phyloP scores from a whole-genome alignment of 495 filamentous ascomycete genomes.

The Hyaloscypha finlandica region DNA sequence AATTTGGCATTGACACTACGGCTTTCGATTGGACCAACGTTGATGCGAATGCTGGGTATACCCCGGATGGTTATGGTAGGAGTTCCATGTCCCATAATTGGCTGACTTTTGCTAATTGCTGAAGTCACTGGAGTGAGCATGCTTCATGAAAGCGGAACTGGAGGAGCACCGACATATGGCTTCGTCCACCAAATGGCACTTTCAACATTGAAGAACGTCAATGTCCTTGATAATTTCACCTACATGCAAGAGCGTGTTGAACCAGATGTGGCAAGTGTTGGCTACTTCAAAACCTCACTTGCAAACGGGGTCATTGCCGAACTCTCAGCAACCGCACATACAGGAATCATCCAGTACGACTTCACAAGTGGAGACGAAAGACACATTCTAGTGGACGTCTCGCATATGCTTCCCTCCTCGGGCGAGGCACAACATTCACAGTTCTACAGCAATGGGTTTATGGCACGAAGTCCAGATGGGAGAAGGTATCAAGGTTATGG shows the following conservation, averaged over 20 bases:
- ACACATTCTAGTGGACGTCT: slow-evolving; percentile 34
- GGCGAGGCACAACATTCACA: slow-evolving; percentile 51
- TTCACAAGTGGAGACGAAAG: slow-evolving; percentile 45
- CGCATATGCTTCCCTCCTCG: slow-evolving; percentile 36
- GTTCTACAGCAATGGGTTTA: slow-evolving; percentile 50
- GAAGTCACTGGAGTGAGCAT: slow-evolving; percentile 56
- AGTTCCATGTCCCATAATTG: too few relatives aligned
- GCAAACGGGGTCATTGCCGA: slow-evolving; percentile 60
- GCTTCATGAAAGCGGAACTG: slow-evolving; percentile 63
- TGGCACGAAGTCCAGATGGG: slow-evolving; percentile 47
- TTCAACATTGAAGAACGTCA: slow-evolving; percentile 31
- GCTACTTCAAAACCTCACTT: slow-evolving; percentile 65
- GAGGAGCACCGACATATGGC: slow-evolving; percentile 61
- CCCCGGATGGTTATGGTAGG: slow-evolving; percentile 38
- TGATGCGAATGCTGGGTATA: slow-evolving; percentile 46
- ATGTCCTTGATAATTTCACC: slow-evolving; percentile 44
- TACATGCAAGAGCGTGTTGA: slow-evolving; percentile 42
- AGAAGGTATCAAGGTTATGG: slow-evolving; percentile 53
- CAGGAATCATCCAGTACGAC: slow-evolving; percentile 66
- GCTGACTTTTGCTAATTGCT: too few relatives aligned
- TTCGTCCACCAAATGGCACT: slow-evolving; percentile 56
- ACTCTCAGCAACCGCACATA: slow-evolving; percentile 65
- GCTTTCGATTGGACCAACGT: slow-evolving; percentile 1
- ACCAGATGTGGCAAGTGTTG: slow-evolving; percentile 53
- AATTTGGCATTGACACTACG: slow-evolving; percentile 55